Evolutionary conservation across 352 stramenopile genomes (phyloP), one percentile per base, ranked within the genome.

Genomic region (Globisporangium iwayamae): DNA sequence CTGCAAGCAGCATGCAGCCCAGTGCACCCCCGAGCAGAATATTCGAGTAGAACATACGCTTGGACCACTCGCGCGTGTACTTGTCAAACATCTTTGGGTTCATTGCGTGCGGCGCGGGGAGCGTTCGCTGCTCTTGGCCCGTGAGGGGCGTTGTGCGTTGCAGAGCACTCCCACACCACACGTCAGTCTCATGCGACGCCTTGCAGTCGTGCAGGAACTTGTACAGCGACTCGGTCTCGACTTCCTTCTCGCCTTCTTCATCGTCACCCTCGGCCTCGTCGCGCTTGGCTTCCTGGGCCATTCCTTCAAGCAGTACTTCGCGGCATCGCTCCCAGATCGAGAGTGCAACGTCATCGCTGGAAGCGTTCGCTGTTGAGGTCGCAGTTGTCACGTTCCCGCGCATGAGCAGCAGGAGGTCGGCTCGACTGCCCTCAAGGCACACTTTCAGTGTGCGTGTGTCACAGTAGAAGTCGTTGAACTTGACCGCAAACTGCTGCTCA

Each of bases 391-490:
- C 8, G n/a, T 46, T n/a, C 13, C 39, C 39, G 13, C 39, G 39
- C 13, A 14, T 46, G 39, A 46, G 39, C 39, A 46, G 39, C 14
- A 46, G 39, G 11, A 46, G 39, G 13, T 46, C 39, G 39, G 39
- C 39, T 46, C 39, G 39, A 46, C 39, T 46, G 39, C 39, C 39
- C 39, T 46, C 39, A 14, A 46, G 39, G 5, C 39, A 46, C 39
- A 46, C 39, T n/a, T 47, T 25, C 20, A 60, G 20, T 8, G 55
- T 60, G 38, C 55, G 55, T 4, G 38, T 52, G 7, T 60, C 38
- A 22, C 55, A 60, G 39, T 60, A 60, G 38, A 52, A 60, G 18
- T 52, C 55, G 36, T 60, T 60, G 25, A 60, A 51, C 55, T 51
- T 60, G 53, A 46, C 34, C 3, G 53, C 53, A 13, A 59, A 60